phyloP scores from a whole-genome alignment of 1,284 basidiomycete genomes.

The Trametes sp. region DNA sequence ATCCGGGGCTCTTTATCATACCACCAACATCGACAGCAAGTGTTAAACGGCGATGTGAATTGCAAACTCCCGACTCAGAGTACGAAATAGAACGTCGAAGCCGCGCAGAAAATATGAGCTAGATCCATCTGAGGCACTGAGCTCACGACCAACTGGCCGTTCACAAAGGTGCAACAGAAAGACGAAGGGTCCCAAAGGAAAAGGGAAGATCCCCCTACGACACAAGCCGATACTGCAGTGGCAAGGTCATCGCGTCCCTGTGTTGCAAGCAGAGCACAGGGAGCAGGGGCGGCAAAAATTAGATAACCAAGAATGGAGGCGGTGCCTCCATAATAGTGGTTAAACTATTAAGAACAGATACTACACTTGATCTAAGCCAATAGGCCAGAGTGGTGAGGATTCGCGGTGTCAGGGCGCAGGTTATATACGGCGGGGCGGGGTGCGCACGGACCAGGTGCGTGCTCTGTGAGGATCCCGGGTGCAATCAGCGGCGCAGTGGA shows the following conservation, averaged over 20 bases:
- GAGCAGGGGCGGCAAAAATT: slow-evolving; percentile 25
- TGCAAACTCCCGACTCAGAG: too few species aligned
- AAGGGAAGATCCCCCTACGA: slow-evolving; percentile 19
- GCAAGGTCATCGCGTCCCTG: slow-evolving; percentile 26
- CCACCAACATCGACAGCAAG: too few species aligned
- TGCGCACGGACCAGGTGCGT: not conserved
- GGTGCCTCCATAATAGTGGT: slow-evolving; percentile 66
- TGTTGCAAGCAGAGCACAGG: slow-evolving; percentile 28
- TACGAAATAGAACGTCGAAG: too few species aligned
- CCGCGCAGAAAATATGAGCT: not conserved
- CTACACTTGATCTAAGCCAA: slow-evolving; percentile 98
- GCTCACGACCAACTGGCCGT: slow-evolving; percentile 13
- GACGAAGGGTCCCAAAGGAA: not conserved
- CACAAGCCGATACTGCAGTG: slow-evolving; percentile 24
- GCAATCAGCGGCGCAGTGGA: not conserved
- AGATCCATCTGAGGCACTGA: slow-evolving; percentile 11
- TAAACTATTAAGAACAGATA: slow-evolving; percentile 90
- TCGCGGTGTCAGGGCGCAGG: not conserved
- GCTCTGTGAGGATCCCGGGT: not conserved
- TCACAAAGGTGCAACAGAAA: slow-evolving; percentile 23
- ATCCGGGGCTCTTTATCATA: too few species aligned
- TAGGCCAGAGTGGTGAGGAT: slow-evolving; percentile 84
- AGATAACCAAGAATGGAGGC: slow-evolving; percentile 38
- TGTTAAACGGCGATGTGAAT: too few species aligned
- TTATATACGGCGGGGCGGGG: slow-evolving; percentile 7